Base-by-base conservation (phyloP, 805 yeast species). In the Metschnikowia continentalis region DNA sequence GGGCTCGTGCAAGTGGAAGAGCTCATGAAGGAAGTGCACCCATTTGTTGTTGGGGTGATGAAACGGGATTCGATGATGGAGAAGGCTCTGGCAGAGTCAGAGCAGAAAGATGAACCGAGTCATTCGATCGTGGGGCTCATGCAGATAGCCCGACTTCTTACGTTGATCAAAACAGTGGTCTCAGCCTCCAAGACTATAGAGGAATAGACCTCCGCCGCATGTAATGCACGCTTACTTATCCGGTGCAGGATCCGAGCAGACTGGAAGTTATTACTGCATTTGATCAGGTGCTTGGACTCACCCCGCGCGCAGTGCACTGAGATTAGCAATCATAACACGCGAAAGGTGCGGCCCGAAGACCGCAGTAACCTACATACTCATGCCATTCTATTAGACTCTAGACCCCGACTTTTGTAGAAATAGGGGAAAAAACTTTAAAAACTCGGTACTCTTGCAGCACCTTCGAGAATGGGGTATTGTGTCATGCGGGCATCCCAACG, bases 11-110 rank as follows among this genome's bases (percentile, higher is more conserved):
- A 79, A 56, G 84, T 83, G 0, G 74, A 71, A 47, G 72, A 67
- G 3, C 64, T 90, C 41, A 61, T 88, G 60, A 59, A 64, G 7
- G 77, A 77, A 43, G 82, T 82, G 62, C 73, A 78, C 46, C 78
- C 74, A 48, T 65, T 89, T 48, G 72, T 84, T 17, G 76, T 79
- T 43, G 88, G 90, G 2, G 74, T 84, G 1, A 64, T 86, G 66
- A 84, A 84, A 61, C 76, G 82, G 54, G 88, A 83, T 54, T 69
- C 76, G 3, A 59, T 74, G 44, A 46, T 68, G 36, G 74, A 69
- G 37, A 60, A 39, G 23, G 32, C 39, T n/a, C 41, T 35, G 22
- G n/a, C 45, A 5, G 38, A 43, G 10, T 32, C 47, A 23, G 37
- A 32, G n/a, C 56, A 60, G 47, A 60, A 58, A 14, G 33, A n/a